phyloP scores from a whole-genome alignment of 164 flowering plant species.

The Nelumbo lutea region DNA sequence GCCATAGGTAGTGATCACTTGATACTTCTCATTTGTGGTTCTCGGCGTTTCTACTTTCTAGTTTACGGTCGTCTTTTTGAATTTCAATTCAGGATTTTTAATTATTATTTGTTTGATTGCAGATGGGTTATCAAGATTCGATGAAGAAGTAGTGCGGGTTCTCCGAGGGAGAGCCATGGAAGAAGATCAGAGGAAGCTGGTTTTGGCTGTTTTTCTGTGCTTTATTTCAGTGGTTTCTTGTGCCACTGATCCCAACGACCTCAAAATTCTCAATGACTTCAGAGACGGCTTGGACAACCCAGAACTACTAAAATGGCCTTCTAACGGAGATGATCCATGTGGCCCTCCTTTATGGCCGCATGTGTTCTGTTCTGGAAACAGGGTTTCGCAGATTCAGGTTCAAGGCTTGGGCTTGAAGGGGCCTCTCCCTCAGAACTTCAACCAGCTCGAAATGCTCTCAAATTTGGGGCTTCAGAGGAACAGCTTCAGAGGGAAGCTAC shows the following conservation, averaged over 20 bases:
- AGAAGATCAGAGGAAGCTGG: slow-evolving; percentile 12
- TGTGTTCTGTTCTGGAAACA: slow-evolving; percentile 45
- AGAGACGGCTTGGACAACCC: slow-evolving; percentile 65
- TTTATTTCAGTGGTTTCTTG: slow-evolving; percentile 18
- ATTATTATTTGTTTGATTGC: slow-evolving; percentile 10
- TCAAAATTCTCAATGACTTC: slow-evolving; percentile 49
- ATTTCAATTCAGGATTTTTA: neutral
- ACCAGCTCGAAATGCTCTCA: slow-evolving; percentile 35
- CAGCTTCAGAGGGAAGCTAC: slow-evolving; percentile 41
- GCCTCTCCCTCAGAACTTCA: slow-evolving; percentile 59
- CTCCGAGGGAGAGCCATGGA: slow-evolving; percentile 9
- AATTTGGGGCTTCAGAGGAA: slow-evolving; percentile 61
- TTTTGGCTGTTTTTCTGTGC: slow-evolving; percentile 11
- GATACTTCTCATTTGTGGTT: neutral
- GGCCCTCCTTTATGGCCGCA: slow-evolving; percentile 62
- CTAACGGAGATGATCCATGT: slow-evolving; percentile 59
- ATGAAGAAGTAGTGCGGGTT: neutral
- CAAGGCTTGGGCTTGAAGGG: slow-evolving; percentile 55
- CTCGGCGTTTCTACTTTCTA: neutral
- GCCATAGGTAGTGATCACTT: slow-evolving; percentile 8
- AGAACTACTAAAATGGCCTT: slow-evolving; percentile 73
- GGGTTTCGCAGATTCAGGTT: slow-evolving; percentile 76
- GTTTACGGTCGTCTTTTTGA: neutral
- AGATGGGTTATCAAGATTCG: slow-evolving; percentile 8
- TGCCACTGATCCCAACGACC: slow-evolving; percentile 56